These are phyloP conservation scores for Ophiostoma triangulosporum DNA, from an alignment of 2,329 filamentous ascomycete species.

Conservation along the genomic window DNA sequence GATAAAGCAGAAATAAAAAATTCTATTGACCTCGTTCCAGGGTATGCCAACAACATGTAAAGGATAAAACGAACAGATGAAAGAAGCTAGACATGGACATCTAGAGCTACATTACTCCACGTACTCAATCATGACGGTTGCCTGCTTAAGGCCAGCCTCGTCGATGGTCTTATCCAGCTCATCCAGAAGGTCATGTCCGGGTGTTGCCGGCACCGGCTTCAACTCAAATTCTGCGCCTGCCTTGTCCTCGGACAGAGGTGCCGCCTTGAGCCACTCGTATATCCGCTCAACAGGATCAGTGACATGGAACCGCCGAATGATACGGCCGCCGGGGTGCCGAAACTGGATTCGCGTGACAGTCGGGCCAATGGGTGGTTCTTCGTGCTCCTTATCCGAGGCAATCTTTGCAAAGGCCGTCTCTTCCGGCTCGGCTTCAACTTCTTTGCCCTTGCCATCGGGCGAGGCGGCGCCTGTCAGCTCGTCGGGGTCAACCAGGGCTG, in stretches of 20 bases:
- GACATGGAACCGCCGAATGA: slow-evolving; percentile 74
- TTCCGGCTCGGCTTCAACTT: slow-evolving; percentile 25
- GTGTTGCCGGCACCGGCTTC: slow-evolving; percentile 52
- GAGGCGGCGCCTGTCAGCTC: slow-evolving; percentile 49
- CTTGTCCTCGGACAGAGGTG: slow-evolving; percentile 60
- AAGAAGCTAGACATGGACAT: not conserved
- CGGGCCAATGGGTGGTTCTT: slow-evolving; percentile 50
- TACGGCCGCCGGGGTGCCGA: slow-evolving; percentile 66
- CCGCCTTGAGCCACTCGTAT: slow-evolving; percentile 94
- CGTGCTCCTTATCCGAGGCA: slow-evolving; percentile 56
- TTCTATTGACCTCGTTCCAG: not conserved
- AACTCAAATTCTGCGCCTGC: slow-evolving; percentile 72
- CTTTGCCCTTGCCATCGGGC: slow-evolving; percentile 39
- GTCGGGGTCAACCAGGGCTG: slow-evolving; percentile 66
- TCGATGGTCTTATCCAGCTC: slow-evolving; percentile 60
- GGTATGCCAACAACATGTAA: not conserved
- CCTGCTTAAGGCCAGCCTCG: slow-evolving; percentile 77
- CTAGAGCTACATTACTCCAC: slow-evolving; percentile 34
- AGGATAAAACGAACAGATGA: not conserved
- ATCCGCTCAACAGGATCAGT: slow-evolving; percentile 67
- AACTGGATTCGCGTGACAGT: slow-evolving; percentile 86
- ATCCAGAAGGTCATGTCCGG: slow-evolving; percentile 68
- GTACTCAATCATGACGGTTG: slow-evolving; percentile 91
- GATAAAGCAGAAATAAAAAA: not conserved
- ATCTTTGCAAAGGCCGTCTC: slow-evolving; percentile 53